phyloP scores from a whole-genome alignment of 2,329 filamentous ascomycete genomes.

The Trichoderma citrinoviride region DNA sequence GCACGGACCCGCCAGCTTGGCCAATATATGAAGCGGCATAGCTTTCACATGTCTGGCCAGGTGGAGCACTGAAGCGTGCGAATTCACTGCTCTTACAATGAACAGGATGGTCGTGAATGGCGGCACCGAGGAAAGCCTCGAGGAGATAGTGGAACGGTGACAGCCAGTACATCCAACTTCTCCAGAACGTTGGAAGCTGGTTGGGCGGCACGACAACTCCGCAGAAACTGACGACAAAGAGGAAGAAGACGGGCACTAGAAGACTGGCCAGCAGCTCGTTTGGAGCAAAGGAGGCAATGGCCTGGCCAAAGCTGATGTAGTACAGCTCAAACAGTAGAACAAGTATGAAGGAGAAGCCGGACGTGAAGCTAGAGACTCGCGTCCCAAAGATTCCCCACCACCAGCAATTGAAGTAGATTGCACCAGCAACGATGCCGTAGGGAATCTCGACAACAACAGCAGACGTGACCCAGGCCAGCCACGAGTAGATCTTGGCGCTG shows the following conservation, averaged over 20 bases:
- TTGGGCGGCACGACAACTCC: slow-evolving; percentile 64
- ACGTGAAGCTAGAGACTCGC: slow-evolving; percentile 51
- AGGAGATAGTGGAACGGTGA: slow-evolving; percentile 67
- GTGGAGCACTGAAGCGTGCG: slow-evolving; percentile 58
- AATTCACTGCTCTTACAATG: slow-evolving; percentile 55
- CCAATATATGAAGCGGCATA: slow-evolving; percentile 56
- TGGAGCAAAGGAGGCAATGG: slow-evolving; percentile 63
- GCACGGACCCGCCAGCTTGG: slow-evolving; percentile 59
- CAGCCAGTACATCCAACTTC: slow-evolving; percentile 62
- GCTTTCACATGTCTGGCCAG: slow-evolving; percentile 56
- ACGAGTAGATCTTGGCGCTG: slow-evolving; percentile 77
- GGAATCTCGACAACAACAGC: slow-evolving; percentile 68
- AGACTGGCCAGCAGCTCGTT: slow-evolving; percentile 66
- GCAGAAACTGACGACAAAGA: slow-evolving; percentile 68
- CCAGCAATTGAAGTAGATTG: slow-evolving; percentile 52
- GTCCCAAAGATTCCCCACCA: slow-evolving; percentile 52
- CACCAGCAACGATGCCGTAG: slow-evolving; percentile 63
- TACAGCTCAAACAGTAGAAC: slow-evolving; percentile 66
- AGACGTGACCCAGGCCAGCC: slow-evolving; percentile 66
- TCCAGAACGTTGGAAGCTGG: slow-evolving; percentile 62
- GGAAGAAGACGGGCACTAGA: slow-evolving; percentile 66
- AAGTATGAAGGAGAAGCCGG: slow-evolving; percentile 61
- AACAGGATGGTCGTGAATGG: slow-evolving; percentile 55
- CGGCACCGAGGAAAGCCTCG: slow-evolving; percentile 57
- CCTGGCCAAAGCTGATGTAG: slow-evolving; percentile 64